Evolutionary conservation across 768 basidiomycete species (phyloP).

Genomic region (Trametes cubensis): DNA sequence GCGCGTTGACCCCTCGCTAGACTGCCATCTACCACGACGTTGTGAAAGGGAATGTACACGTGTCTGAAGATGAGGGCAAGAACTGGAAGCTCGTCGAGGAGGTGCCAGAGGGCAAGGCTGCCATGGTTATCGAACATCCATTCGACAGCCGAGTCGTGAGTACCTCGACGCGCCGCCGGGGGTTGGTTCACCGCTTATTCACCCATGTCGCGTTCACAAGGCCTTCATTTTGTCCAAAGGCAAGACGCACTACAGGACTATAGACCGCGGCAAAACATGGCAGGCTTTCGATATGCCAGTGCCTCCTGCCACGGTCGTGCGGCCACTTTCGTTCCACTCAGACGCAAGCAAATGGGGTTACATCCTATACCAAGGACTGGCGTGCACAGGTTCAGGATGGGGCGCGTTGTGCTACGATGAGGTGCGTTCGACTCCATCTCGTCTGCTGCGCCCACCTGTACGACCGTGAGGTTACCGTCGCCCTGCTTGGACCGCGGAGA

Average conservation of each 20-base stretch:
- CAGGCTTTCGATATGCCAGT: constrained; percentile 71
- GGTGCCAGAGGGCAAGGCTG: constrained; percentile 58
- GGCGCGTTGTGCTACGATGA: constrained; percentile 68
- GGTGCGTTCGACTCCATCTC: constrained; percentile 46
- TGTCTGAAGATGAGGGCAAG: constrained; percentile 90
- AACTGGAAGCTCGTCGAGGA: constrained; percentile 54
- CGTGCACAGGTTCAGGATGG: constrained; percentile 58
- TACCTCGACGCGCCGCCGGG: constrained; percentile 13
- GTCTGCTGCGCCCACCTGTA: too few species aligned
- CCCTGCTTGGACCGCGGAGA: too few species aligned
- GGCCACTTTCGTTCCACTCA: constrained; percentile 87
- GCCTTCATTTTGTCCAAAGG: constrained; percentile 82
- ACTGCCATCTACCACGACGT: constrained; percentile 83
- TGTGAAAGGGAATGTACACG: constrained; percentile 63
- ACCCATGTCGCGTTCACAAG: constrained; percentile 41
- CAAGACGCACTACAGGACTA: constrained; percentile 84
- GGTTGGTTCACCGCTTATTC: not conserved
- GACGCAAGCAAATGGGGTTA: constrained; percentile 67
- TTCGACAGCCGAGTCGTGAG: constrained; percentile 75
- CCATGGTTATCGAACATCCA: constrained; percentile 85
- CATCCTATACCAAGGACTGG: constrained; percentile 78
- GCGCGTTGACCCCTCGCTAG: constrained; percentile 37
- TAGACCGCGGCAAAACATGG: constrained; percentile 89
- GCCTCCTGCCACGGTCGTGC: constrained; percentile 56
- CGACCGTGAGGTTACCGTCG: too few species aligned